Base-by-base conservation (phyloP, 2,329 filamentous ascomycete genomes). In the Coniochaeta prunicola region DNA sequence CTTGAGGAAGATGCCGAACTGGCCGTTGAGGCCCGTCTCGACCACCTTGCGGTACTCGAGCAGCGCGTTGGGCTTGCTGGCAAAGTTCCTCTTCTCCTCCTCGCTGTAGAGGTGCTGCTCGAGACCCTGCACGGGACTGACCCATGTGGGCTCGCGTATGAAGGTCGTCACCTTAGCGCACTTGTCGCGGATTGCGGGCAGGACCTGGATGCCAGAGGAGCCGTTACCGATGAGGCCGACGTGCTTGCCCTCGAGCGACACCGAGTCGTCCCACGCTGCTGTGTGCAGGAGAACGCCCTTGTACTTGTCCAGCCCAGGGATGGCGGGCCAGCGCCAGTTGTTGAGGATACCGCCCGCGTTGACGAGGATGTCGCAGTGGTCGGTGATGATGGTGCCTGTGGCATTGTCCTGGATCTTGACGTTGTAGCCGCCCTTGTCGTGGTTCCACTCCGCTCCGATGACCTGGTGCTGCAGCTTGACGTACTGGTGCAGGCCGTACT, bases 1-100 rank as follows among this genome's bases (percentile, higher is more conserved):
- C 60, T 76, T 77, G 36, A 79, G 69, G 63, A 80, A 79, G 58
- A 78, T 72, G 50, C 73, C 74, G 62, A 80, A 80, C 60, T 76
- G 73, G 50, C 71, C 72, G 59, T 79, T 80, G 19, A 79, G 67
- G 5, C 74, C 75, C 7, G 70, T 70, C 61, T 80, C 78, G 55
- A 80, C 70, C 33, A 69, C 65, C 63, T 77, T 78, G 56, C 74
- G 74, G 64, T 77, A 76, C 4, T 71, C 69, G 31, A 70, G 68
- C 1, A 79, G 68, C 0, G 60, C 63, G 1, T 69, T 70, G 3
- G 74, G 73, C 42, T 77, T 75, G 24, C 68, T 69, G 13, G 67
- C 68, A 57, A 81, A 80, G 1, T 73, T 67, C 13, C 69, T 38
- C 26, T 63, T 60, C 60, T 81, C 79, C 28, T 76, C 67, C 4